phyloP scores from a whole-genome alignment of 495 filamentous ascomycete genomes.

The Glonium stellatum region DNA sequence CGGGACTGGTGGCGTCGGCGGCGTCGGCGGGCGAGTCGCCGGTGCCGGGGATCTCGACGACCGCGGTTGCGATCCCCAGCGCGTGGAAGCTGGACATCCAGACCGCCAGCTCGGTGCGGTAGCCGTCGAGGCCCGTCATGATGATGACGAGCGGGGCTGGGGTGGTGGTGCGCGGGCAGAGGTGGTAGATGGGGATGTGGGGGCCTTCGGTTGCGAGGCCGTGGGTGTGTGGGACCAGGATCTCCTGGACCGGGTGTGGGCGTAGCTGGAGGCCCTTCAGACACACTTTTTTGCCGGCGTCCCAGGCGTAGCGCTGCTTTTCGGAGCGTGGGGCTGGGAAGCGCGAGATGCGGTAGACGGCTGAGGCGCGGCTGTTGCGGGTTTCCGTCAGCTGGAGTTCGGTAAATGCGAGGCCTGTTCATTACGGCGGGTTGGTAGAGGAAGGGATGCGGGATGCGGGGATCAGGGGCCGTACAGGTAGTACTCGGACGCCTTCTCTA shows the following conservation, averaged over 20 bases:
- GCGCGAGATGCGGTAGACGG: constrained; percentile 65
- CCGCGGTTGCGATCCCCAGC: constrained; percentile 49
- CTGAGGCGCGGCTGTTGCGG: constrained; percentile 55
- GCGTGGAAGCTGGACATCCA: constrained; percentile 59
- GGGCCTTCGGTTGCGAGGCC: constrained; percentile 44
- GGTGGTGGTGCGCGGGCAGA: constrained; percentile 44
- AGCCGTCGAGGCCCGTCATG: constrained; percentile 72
- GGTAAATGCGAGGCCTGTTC: too few relatives aligned
- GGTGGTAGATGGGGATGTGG: constrained; percentile 59
- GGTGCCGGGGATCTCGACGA: constrained; percentile 73
- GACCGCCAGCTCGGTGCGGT: constrained; percentile 69
- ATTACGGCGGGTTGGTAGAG: too few relatives aligned
- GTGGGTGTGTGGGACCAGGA: constrained; percentile 53
- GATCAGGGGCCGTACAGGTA: constrained; percentile 43
- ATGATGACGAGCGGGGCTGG: constrained; percentile 58
- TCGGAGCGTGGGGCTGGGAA: constrained; percentile 55
- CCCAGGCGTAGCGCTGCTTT: constrained; percentile 58
- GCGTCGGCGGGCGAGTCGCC: constrained; percentile 71
- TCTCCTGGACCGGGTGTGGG: constrained; percentile 50
- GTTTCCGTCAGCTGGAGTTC: not conserved
- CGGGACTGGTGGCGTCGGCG: too few relatives aligned
- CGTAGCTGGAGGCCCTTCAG: constrained; percentile 52
- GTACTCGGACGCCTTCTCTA: constrained; percentile 49
- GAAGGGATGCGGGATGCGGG: not conserved
- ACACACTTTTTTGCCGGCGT: constrained; percentile 59